These are phyloP conservation scores for Cryphonectria nitschkei DNA, from an alignment of 2,329 filamentous ascomycete species.

Conservation along the genomic window DNA sequence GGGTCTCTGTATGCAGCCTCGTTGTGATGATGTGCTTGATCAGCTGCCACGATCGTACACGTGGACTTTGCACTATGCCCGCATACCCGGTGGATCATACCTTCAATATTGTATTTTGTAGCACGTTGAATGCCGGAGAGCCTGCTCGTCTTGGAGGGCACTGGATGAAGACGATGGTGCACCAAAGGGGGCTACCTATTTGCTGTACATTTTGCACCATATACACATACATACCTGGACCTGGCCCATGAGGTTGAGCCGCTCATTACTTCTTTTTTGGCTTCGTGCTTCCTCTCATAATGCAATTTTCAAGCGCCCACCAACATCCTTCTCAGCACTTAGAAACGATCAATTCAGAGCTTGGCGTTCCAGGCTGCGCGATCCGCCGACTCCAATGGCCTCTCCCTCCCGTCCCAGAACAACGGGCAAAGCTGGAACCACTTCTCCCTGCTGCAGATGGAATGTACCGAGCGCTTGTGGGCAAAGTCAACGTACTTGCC, in stretches of 20 bases:
- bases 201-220: neutral
- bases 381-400: slow-evolving; percentile 48
- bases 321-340: neutral
- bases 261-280: neutral
- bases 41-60: neutral
- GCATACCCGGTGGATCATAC: neutral
- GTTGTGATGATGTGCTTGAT: neutral
- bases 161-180: no score
- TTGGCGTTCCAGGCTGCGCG: slow-evolving; percentile 51
- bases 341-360: slow-evolving; percentile 35
- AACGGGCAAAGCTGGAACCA: slow-evolving; percentile 51
- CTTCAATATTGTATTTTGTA: no score
- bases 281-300: neutral
- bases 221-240: neutral
- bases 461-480: slow-evolving; percentile 44
- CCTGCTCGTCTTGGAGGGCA: no score
- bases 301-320: neutral
- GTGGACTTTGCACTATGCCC: neutral
- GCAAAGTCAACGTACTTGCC: slow-evolving; percentile 44
- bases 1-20: no score
- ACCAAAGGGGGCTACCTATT: neutral
- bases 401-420: slow-evolving; percentile 51
- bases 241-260: neutral
- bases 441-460: slow-evolving; percentile 42
- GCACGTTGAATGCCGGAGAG: no score